phyloP scores from a whole-genome alignment of 2,329 filamentous ascomycete genomes.

The Claviceps spartinae region DNA sequence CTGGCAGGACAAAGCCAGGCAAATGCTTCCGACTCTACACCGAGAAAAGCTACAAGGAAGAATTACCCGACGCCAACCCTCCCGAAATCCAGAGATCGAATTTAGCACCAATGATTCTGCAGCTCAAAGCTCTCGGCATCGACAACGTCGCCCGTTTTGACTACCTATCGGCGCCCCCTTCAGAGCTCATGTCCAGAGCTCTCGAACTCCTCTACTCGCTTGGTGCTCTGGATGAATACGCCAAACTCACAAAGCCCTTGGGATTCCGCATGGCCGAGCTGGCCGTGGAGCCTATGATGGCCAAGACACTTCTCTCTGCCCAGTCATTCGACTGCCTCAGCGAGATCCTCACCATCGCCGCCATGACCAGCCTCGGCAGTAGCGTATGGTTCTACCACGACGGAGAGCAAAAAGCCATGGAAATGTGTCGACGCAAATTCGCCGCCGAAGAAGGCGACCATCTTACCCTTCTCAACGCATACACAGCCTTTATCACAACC shows the following conservation, averaged over 20 bases:
- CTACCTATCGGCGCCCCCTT: conserved; percentile 74
- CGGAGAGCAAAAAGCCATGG: conserved; percentile 60
- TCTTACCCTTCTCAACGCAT: conserved; percentile 84
- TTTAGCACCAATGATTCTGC: conserved; percentile 73
- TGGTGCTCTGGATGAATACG: conserved; percentile 77
- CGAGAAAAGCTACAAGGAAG: conserved; percentile 48
- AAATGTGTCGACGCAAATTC: conserved; percentile 66
- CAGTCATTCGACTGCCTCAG: conserved; percentile 62
- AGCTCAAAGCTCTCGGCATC: conserved; percentile 88
- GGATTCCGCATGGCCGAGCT: conserved; percentile 86
- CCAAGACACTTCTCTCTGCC: conserved; percentile 69
- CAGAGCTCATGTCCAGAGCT: conserved; percentile 71
- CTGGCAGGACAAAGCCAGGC: conserved; percentile 75
- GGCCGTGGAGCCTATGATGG: conserved; percentile 91
- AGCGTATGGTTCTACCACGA: conserved; percentile 73
- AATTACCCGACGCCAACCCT: conserved; percentile 56
- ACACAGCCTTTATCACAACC: conserved; percentile 71
- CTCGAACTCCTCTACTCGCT: conserved; percentile 79
- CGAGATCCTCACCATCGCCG: conserved; percentile 82
- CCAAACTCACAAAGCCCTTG: conserved; percentile 79
- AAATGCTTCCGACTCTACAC: conserved; percentile 94
- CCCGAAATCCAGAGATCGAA: conserved; percentile 92
- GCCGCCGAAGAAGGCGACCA: conserved; percentile 91
- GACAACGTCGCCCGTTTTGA: conserved; percentile 88
- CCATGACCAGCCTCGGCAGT: conserved; percentile 81